Percentiles rank a stretch among this genome's conserved stretches.
Evolutionary conservation across 139 green algal genomes (phyloP).

Genomic region (Coelastrella sp.): DNA sequence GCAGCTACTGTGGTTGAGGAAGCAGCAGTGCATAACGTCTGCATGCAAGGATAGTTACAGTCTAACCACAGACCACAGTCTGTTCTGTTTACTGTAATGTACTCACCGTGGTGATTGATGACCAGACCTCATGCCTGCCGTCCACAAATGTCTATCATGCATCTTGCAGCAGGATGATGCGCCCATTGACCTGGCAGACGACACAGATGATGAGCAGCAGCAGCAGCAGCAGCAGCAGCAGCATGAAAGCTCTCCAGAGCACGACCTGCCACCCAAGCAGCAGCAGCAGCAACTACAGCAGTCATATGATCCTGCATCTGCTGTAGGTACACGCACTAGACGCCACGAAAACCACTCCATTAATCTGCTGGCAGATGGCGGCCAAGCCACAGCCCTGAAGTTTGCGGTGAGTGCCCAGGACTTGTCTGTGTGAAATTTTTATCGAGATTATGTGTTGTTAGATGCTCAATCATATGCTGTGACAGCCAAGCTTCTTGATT

Average conservation of each 20-base stretch:
- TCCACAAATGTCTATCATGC: neutral
- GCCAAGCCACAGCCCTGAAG: neutral
- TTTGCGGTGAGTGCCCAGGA: neutral
- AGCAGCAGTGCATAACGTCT: too few species aligned
- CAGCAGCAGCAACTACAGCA: neutral
- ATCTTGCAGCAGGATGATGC: slow-evolving; percentile 3
- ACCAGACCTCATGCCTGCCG: too few species aligned
- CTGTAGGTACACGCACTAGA: too few species aligned
- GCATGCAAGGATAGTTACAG: too few species aligned
- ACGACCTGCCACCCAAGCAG: neutral
- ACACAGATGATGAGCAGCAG: slow-evolving; percentile 27
- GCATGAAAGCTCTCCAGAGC: neutral
- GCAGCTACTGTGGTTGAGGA: too few species aligned
- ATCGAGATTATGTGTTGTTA: neutral
- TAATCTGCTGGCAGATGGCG: neutral
- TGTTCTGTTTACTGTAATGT: too few species aligned
- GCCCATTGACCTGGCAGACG: slow-evolving; percentile 9
- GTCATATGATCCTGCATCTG: too few species aligned
- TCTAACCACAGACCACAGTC: too few species aligned
- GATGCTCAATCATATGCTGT: neutral
- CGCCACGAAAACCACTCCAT: neutral
- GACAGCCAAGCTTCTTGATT: neutral
- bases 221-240: slow-evolving; percentile 17
- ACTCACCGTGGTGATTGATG: too few species aligned
- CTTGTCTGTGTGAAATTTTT: too few species aligned